These are phyloP conservation scores for Tetradesmus obliquus DNA, from an alignment of 139 green algal genomes.

Conservation along the genomic window DNA sequence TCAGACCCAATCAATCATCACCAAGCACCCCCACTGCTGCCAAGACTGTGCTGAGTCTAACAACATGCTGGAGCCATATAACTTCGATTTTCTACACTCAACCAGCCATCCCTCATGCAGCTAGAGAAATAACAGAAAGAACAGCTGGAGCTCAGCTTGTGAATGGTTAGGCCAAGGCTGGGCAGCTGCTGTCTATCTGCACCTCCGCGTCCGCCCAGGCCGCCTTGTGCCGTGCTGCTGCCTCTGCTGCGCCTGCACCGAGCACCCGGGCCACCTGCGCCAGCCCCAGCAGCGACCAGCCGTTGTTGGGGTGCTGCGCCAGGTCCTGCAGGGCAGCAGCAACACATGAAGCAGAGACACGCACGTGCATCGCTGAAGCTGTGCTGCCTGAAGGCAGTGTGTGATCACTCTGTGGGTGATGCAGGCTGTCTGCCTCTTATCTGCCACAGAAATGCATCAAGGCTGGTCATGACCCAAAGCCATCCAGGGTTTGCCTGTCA, in stretches of 20 bases:
- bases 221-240: background rate
- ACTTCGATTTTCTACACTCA: no score
- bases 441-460: background rate
- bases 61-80: no score
- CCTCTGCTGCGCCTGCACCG: background rate
- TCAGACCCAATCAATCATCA: no score
- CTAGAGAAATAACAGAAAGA: background rate
- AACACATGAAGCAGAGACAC: background rate
- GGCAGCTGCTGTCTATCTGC: constrained; percentile 29
- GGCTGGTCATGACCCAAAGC: no score
- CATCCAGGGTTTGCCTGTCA: no score
- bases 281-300: constrained; percentile 63
- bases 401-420: no score
- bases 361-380: background rate
- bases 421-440: background rate
- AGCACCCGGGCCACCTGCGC: constrained; percentile 35
- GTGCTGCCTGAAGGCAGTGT: background rate
- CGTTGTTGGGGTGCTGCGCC: constrained; percentile 56
- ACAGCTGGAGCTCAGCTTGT: background rate
- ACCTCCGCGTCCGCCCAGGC: constrained; percentile 43
- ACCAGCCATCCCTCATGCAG: no score
- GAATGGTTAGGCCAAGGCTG: constrained; percentile 3
- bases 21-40: no score
- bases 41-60: no score
- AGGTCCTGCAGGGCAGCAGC: constrained; percentile 51